These are phyloP conservation scores for Aspergillus mulundensis DNA, from an alignment of 495 filamentous ascomycete genomes.

Conservation along the genomic window DNA sequence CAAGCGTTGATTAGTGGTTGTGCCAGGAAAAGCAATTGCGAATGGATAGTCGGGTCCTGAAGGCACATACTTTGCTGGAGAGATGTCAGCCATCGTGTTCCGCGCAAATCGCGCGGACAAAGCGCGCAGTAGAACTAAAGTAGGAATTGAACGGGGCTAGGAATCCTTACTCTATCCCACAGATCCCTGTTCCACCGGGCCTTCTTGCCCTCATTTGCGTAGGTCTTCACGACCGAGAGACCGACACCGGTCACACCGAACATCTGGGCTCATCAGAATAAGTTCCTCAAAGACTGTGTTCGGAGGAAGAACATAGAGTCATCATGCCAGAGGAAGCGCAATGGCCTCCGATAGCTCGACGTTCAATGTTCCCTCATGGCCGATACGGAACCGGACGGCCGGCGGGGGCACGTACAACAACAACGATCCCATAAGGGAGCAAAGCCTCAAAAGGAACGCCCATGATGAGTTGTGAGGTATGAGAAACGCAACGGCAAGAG, in stretches of 20 bases:
- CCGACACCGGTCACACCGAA: slow-evolving; percentile 79
- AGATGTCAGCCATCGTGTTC: slow-evolving; percentile 37
- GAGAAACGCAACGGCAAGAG: neutral
- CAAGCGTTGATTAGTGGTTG: slow-evolving; percentile 14
- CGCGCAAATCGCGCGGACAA: slow-evolving; percentile 24
- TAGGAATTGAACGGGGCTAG: neutral
- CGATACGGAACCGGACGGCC: neutral
- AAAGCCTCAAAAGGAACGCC: slow-evolving; percentile 94
- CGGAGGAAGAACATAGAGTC: neutral
- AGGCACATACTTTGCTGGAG: slow-evolving; percentile 68
- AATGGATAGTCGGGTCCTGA: neutral
- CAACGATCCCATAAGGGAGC: slow-evolving; percentile 88
- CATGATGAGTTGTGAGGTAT: slow-evolving; percentile 52
- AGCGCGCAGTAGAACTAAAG: neutral
- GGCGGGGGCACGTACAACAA: slow-evolving; percentile 57
- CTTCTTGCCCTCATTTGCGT: slow-evolving; percentile 86
- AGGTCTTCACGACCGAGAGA: slow-evolving; percentile 66
- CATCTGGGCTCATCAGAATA: slow-evolving; percentile 58
- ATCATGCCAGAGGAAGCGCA: neutral
- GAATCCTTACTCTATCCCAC: slow-evolving; percentile 81
- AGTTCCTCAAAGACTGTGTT: neutral
- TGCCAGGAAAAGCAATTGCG: neutral
- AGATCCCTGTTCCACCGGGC: slow-evolving; percentile 77
- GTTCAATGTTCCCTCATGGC: neutral
- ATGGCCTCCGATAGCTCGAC: neutral